Base-by-base conservation (phyloP, 441 rosid species). In the Brassica hybrid region DNA sequence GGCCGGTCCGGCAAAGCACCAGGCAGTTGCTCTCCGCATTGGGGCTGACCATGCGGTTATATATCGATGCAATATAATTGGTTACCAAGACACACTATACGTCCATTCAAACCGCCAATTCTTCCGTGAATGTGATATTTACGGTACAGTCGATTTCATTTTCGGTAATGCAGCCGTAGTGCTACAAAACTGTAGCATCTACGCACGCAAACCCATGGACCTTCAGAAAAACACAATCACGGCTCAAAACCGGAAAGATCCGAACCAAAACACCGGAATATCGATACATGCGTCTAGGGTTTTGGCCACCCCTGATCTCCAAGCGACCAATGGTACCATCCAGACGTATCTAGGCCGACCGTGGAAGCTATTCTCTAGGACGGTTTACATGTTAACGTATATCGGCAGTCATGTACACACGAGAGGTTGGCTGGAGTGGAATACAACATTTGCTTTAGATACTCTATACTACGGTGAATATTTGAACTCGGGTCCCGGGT, bases 111-210 rank as follows among this genome's bases (percentile, higher is more conserved):
- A 69, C 73, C 78, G n/a, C n/a, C n/a, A n/a, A n/a, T n/a, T n/a
- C n/a, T n/a, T n/a, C n/a, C n/a, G n/a, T n/a, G n/a, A n/a, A 71
- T 93, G 97, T 8, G 91, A 87, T 67, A 75, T 96, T 0, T 90
- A 90, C 25, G 98, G 99, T 0, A 96, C 99, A 0, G 99, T 96
- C 0, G 99, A 96, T 75, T 96, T 96, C 83, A 90, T 96, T 0
- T 96, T 92, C 6, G 99, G 99, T 0, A 93, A 95, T 11, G 97
- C 99, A 0, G 98, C 98, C 0, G 98, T 93, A 0, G 99, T 95
- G 6, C 58, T 95, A 23, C 99, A 96, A 36, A 90, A 92, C 61
- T 91, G 96, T 50, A 88, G 78, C 86, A 82, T 96, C 38, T 85
- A 84, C 17, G 95, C 97, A 2, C 88, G 99, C 0, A 89, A 89